phyloP scores from a whole-genome alignment of 2,329 filamentous ascomycete genomes.

The Raffaelea deltoideospora region DNA sequence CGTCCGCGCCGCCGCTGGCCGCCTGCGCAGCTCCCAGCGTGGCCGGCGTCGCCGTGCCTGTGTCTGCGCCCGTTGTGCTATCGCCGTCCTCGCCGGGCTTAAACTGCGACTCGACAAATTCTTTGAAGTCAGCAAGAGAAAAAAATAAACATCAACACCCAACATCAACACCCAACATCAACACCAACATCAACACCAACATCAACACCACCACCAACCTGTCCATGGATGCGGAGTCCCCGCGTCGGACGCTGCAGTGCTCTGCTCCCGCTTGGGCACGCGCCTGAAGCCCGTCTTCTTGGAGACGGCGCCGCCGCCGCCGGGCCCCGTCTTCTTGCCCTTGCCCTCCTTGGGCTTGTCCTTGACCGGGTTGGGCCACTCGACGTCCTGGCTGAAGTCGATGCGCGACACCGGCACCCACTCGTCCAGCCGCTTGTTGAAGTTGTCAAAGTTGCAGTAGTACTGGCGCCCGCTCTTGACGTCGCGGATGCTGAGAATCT shows the following conservation, averaged over 20 bases:
- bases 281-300: slow-evolving; percentile 41
- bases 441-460: slow-evolving; percentile 96
- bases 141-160: no score
- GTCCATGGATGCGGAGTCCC: slow-evolving; percentile 37
- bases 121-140: slow-evolving; percentile 10
- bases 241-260: slow-evolving; percentile 31
- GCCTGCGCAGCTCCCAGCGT: slow-evolving; percentile 1
- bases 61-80: slow-evolving; percentile 18
- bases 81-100: slow-evolving; percentile 27
- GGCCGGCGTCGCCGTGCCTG: slow-evolving; percentile 1
- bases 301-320: slow-evolving; percentile 23
- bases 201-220: no score
- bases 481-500: slow-evolving; percentile 88
- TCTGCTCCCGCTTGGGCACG: no score
- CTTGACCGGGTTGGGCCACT: slow-evolving; percentile 90
- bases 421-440: slow-evolving; percentile 77
- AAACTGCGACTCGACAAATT: slow-evolving; percentile 32
- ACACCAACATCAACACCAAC: no score
- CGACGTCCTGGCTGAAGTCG: slow-evolving; percentile 78
- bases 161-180: no score
- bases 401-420: slow-evolving; percentile 77
- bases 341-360: slow-evolving; percentile 61
- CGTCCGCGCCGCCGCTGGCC: slow-evolving; percentile 20
- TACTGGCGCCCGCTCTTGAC: slow-evolving; percentile 79
- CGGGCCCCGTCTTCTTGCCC: slow-evolving; percentile 45